Evolutionary conservation across 2,329 filamentous ascomycete species (phyloP), one percentile per base, ranked within the genome.

Genomic region (Ustilaginoidea virens): DNA sequence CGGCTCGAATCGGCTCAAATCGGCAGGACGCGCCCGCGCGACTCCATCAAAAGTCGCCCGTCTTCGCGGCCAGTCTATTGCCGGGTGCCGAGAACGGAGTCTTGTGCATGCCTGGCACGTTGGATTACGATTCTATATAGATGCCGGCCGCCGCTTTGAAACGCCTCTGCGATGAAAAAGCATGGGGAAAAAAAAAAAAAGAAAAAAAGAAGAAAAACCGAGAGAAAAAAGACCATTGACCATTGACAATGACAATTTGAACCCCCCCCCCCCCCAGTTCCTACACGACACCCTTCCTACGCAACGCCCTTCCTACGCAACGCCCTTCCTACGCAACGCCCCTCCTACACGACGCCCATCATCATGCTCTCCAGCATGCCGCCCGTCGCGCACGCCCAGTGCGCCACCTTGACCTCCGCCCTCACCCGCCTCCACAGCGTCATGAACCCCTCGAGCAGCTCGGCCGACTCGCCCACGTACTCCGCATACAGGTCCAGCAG

Each of bases 401-500:
- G 80, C 14, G 83, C 81, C 44, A 78, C 74, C 52, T 92, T 82
- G 8, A 86, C 78, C 51, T 90, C 81, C 23, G 69, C 60, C 36
- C 71, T 67, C 13, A 96, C 87, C 22, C 75, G 63, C 25, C 66
- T 59, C 47, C 79, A 73, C 37, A 94, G 60, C 27, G 62, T 63
- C 41, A 70, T 65, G 44, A 96, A 74, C 27, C 75, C 64, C 28
- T 63, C 63, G 36, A 81, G 74, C 32, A 96, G 67, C 48, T 80
- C 74, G 5, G 69, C 63, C 20, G 78, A 85, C 28, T 74, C 73
- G 2, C 72, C 80, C 15, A 85, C 64, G 40, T 83, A 79, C 47
- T 81, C 76, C 17, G 79, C 74, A 51, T 96, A 98, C 21, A 96
- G 60, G 45, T 98, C 87, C 13, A 96, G 60, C 20, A 96, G 61